phyloP scores from a whole-genome alignment of 768 basidiomycete species.

The Tremella mesenterica region DNA sequence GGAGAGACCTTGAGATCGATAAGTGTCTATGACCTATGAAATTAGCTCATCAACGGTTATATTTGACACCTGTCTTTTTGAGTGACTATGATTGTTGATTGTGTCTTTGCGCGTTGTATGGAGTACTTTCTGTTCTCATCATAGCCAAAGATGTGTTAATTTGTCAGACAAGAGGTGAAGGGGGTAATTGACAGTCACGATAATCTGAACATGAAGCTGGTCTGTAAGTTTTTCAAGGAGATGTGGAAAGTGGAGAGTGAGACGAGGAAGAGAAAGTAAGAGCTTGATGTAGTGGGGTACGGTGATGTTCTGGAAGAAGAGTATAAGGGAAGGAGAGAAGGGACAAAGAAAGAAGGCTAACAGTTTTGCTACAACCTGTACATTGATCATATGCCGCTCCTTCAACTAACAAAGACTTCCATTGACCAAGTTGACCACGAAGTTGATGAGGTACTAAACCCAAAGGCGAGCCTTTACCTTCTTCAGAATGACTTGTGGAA shows the following conservation, averaged over 20 bases:
- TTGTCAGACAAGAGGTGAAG: no score
- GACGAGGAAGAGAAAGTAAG: no score
- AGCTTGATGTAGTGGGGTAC: no score
- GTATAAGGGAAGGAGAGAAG: no score
- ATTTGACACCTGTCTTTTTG: neutral
- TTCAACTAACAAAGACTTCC: constrained; percentile 70
- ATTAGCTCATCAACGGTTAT: neutral
- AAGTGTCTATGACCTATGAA: constrained; percentile 65
- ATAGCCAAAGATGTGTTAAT: no score
- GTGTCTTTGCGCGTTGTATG: no score
- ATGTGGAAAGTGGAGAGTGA: no score
- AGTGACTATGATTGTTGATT: neutral
- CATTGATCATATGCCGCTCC: constrained; percentile 81
- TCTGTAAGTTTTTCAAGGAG: no score
- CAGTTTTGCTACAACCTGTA: constrained; percentile 79
- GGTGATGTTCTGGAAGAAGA: no score
- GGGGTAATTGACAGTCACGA: no score
- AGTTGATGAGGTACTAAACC: constrained; percentile 91
- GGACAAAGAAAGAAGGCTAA: constrained; percentile 45
- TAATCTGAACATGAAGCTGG: no score
- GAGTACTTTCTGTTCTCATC: no score
- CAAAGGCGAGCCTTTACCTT: constrained; percentile 49
- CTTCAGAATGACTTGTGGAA: constrained; percentile 16
- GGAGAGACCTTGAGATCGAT: constrained; percentile 67
- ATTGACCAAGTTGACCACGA: constrained; percentile 79